Evolutionary conservation across 2,329 filamentous ascomycete species (phyloP).

Genomic region (Claviceps paspali): DNA sequence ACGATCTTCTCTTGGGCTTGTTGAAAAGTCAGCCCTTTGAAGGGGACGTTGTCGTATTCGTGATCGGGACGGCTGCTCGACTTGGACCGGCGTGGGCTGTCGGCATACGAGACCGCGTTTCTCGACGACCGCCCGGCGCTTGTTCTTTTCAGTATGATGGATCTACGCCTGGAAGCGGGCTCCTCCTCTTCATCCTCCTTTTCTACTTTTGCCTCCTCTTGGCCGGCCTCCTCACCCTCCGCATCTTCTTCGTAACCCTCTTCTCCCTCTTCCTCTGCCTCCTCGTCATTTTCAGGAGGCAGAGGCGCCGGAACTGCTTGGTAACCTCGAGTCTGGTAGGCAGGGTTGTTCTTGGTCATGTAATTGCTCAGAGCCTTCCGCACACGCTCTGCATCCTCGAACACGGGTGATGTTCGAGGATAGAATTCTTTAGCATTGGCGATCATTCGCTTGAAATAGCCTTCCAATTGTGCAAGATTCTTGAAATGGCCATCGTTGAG

Average conservation of each 20-base stretch:
- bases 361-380: constrained; percentile 76
- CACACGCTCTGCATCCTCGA: constrained; percentile 73
- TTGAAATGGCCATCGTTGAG: constrained; percentile 53
- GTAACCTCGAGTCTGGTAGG: constrained; percentile 55
- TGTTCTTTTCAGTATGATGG: constrained; percentile 25
- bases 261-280: constrained; percentile 16
- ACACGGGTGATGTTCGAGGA: constrained; percentile 53
- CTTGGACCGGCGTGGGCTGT: constrained; percentile 20
- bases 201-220: constrained; percentile 16
- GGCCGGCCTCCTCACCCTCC: constrained; percentile 7
- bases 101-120: constrained; percentile 15
- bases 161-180: constrained; percentile 19
- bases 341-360: constrained; percentile 77
- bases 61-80: constrained; percentile 31
- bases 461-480: constrained; percentile 60
- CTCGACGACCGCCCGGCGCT: constrained; percentile 19
- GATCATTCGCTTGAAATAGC: constrained; percentile 78
- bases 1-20: constrained; percentile 77
- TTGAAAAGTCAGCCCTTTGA: constrained; percentile 63
- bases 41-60: constrained; percentile 41
- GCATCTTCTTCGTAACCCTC: constrained; percentile 16
- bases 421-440: constrained; percentile 79
- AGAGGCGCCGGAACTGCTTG: constrained; percentile 59
- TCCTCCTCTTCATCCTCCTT: constrained; percentile 18
- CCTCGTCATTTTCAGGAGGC: constrained; percentile 25